Base-by-base conservation (phyloP, 768 basidiomycete species). In the Kwoniella botswanensis region DNA sequence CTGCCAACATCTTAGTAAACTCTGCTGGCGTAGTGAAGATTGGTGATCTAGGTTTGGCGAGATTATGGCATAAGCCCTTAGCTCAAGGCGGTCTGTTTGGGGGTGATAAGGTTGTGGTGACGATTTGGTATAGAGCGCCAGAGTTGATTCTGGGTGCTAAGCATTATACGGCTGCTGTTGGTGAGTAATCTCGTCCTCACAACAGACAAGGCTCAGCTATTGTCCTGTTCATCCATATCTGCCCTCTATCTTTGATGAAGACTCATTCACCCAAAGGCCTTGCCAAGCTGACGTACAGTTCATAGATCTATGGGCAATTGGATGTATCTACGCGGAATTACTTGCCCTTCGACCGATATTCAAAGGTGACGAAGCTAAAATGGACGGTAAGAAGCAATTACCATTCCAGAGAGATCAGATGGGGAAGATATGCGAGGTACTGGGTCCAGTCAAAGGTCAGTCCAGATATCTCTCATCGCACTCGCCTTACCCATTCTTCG, bases 51-150 rank as follows among this genome's bases (percentile, higher is more conserved):
- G 97, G 97, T 24, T 89, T 99, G 17, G 97, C 97, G 0, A 88
- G 97, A 42, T 87, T 98, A 41, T 91, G 92, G 68, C 91, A 94
- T 79, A 90, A 93, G 70, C 97, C 97, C 6, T 87, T 99, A 1
- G 94, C 97, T 74, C 91, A 92, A 1, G 71, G 74, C 2, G 80
- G 80, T 59, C 86, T 99, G 2, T 94, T 93, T 81, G 90, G 90
- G 0, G 95, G 95, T 17, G 97, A 99, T 85, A 98, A 98, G 79
- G 95, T 99, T 29, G 97, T 98, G 44, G 97, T 99, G 13, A 99
- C 97, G 0, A 98, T 99, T 79, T 98, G 97, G 97, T 99, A 99
- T 82, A 92, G 97, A 63, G 93, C 94, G 7, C 97, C 97, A 0
- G 97, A 99, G 81, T 88, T 99, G 2, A 87, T 99, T 11, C 88